phyloP scores from a whole-genome alignment of 1,284 basidiomycete genomes.

The Irpex sp. region DNA sequence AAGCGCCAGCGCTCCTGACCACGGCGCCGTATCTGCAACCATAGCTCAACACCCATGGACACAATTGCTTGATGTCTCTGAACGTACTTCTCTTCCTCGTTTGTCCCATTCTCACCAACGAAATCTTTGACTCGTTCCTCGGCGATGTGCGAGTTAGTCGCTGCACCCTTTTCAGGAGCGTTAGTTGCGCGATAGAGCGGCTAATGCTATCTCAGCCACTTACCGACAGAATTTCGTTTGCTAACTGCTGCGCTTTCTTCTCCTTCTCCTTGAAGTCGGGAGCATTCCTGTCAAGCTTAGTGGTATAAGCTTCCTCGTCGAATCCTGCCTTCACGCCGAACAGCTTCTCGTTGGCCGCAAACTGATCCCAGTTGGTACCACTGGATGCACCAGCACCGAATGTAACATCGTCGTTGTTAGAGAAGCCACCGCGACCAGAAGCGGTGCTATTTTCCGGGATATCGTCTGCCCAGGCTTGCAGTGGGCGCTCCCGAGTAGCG shows the following conservation, averaged over 20 bases:
- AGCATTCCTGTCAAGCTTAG: constrained; percentile 82
- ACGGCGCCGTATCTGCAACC: constrained; percentile 84
- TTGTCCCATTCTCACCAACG: constrained; percentile 67
- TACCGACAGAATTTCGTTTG: constrained; percentile 87
- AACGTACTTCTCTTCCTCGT: constrained; percentile 93
- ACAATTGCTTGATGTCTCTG: constrained; percentile 8
- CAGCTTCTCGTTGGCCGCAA: constrained; percentile 88
- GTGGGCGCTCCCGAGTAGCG: constrained; percentile 68
- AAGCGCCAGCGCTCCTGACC: constrained; percentile 83
- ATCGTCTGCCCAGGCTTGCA: constrained; percentile 69
- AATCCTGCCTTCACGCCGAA: constrained; percentile 93
- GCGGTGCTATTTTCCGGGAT: constrained; percentile 14
- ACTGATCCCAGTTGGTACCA: constrained; percentile 85
- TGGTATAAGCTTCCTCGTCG: constrained; percentile 95
- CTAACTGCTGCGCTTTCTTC: constrained; percentile 83
- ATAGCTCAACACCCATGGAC: background rate
- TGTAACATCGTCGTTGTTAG: constrained; percentile 57
- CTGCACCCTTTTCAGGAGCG: constrained; percentile 42
- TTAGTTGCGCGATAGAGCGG: background rate
- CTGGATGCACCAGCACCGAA: constrained; percentile 52
- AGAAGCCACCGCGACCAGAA: constrained; percentile 14
- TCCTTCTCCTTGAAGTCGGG: constrained; percentile 90
- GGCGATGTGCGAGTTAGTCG: constrained; percentile 82
- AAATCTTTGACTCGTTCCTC: constrained; percentile 81
- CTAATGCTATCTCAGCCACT: constrained; percentile 26